These are phyloP conservation scores for peach (Prunus persica) DNA, from an alignment of 306 rosid species.

Conservation along the genomic window DNA sequence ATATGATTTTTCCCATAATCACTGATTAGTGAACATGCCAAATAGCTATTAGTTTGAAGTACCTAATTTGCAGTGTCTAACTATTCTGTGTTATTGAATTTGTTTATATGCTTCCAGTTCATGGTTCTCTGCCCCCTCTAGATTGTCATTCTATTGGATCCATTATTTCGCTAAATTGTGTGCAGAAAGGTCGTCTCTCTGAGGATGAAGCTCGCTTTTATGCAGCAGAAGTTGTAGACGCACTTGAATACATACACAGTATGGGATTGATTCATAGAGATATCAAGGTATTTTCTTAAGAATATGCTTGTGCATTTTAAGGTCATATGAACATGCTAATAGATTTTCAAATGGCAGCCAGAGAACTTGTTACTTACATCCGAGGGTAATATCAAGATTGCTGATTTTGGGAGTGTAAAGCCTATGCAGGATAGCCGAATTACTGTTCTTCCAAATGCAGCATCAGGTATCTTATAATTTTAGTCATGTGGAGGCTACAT, in stretches of 20 bases:
- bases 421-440: constrained; percentile 94
- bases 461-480: constrained; percentile 61
- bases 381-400: constrained; percentile 93
- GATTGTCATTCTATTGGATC: constrained; percentile 24
- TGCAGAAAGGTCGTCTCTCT: constrained; percentile 83
- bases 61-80: too few species aligned
- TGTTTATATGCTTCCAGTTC: too few species aligned
- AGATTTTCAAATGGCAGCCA: constrained; percentile 63
- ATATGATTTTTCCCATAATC: background rate
- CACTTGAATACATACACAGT: constrained; percentile 90
- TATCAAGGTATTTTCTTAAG: constrained; percentile 64
- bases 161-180: constrained; percentile 25
- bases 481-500: constrained; percentile 11
- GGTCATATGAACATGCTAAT: constrained; percentile 18
- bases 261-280: constrained; percentile 98
- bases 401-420: constrained; percentile 99
- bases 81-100: too few species aligned
- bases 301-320: constrained; percentile 24
- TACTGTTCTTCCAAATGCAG: constrained; percentile 98
- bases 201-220: constrained; percentile 91
- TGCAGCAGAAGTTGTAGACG: constrained; percentile 97
- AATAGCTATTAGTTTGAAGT: too few species aligned
- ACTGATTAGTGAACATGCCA: background rate
- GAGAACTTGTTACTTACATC: constrained; percentile 89
- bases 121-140: background rate